Percentiles rank a stretch among this genome's conserved stretches.
Evolutionary conservation across 495 filamentous ascomycete species (phyloP).

Genomic region (Pseudevernia furfuracea): DNA sequence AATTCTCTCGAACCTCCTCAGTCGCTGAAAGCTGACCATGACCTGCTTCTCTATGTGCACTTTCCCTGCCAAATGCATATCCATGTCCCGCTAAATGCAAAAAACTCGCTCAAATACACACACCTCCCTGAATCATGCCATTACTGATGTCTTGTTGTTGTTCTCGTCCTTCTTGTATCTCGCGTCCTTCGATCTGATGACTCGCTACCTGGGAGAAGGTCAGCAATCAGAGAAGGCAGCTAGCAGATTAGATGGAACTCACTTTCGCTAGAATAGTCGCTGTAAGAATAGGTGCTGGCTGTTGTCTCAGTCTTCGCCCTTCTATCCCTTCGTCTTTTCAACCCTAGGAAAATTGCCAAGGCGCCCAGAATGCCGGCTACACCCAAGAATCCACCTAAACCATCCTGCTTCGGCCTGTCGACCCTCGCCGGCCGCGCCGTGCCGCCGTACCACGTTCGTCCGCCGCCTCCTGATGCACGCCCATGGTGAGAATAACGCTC

Average conservation of each 20-base stretch:
- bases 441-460: constrained; percentile 64
- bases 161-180: constrained; percentile 41
- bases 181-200: constrained; percentile 45
- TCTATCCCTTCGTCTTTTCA: constrained; percentile 56
- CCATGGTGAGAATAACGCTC: constrained; percentile 56
- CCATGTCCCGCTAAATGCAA: constrained; percentile 26
- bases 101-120: not conserved
- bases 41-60: not conserved
- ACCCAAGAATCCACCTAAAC: constrained; percentile 49
- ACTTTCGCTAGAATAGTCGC: constrained; percentile 32
- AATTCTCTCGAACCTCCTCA: not conserved
- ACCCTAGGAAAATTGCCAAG: constrained; percentile 64
- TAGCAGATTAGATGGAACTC: constrained; percentile 33
- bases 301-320: constrained; percentile 42
- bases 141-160: constrained; percentile 30
- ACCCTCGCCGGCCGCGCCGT: constrained; percentile 40
- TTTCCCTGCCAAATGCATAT: not conserved
- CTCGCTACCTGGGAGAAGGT: constrained; percentile 38
- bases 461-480: constrained; percentile 38
- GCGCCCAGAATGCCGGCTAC: constrained; percentile 56
- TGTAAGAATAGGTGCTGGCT: constrained; percentile 43
- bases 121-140: not conserved
- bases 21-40: not conserved
- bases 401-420: constrained; percentile 41
- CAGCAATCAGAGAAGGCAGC: constrained; percentile 17